Percentiles rank a stretch among this genome's conserved stretches.
These are phyloP conservation scores for Stylonectria norvegica DNA, from an alignment of 2,329 filamentous ascomycete genomes.

Conservation along the genomic window DNA sequence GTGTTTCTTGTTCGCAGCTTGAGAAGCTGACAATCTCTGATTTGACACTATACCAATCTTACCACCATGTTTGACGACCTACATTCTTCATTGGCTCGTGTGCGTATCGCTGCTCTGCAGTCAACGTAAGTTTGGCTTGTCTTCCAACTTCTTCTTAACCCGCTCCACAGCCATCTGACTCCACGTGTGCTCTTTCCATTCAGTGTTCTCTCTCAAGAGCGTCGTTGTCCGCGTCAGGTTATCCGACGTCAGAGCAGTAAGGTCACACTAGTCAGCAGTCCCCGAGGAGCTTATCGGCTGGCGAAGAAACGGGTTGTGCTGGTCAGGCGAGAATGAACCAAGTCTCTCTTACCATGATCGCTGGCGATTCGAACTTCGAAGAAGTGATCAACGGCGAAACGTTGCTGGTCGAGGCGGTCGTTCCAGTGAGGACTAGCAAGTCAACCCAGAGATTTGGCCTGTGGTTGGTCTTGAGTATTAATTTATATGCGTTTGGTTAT, in stretches of 20 bases:
- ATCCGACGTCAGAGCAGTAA: constrained; percentile 21
- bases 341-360: too few relatives aligned
- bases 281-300: constrained; percentile 15
- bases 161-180: not conserved
- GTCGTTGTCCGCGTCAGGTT: constrained; percentile 10
- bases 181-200: not conserved
- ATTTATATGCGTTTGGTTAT: constrained; percentile 3
- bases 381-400: too few relatives aligned
- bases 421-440: too few relatives aligned
- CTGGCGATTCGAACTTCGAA: too few relatives aligned
- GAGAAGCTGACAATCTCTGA: too few relatives aligned
- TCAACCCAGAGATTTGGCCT: too few relatives aligned
- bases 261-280: constrained; percentile 20
- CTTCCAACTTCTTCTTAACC: not conserved
- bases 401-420: too few relatives aligned
- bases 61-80: constrained; percentile 40
- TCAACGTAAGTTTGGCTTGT: constrained; percentile 39
- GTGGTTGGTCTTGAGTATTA: constrained; percentile 2
- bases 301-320: constrained; percentile 24
- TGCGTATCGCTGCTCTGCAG: constrained; percentile 48
- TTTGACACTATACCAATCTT: too few relatives aligned
- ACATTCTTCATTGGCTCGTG: constrained; percentile 40
- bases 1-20: too few relatives aligned
- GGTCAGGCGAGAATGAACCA: constrained; percentile 16
- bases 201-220: constrained; percentile 13